Percentiles rank a stretch among this genome's conserved stretches.
Conservation (phyloP, 2,329 filamentous ascomycete species). For the Exophiala sp. region DNA sequence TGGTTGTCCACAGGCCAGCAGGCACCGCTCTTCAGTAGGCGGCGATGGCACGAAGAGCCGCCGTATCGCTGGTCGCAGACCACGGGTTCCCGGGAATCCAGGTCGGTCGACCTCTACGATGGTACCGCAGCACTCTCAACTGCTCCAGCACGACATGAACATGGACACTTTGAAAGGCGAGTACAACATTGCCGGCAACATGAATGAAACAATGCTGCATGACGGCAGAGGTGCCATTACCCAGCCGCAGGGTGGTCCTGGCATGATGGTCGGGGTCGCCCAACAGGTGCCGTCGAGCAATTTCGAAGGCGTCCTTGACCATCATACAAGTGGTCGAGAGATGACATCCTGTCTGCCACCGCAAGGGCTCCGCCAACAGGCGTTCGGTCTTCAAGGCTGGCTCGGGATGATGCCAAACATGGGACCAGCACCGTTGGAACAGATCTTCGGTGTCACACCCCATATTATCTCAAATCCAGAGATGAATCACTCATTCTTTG, state of each 20-base stretch:
- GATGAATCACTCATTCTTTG: slow-evolving; percentile 11
- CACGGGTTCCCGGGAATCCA: slow-evolving; percentile 1
- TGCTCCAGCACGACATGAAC: slow-evolving; percentile 3
- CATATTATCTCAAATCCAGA: slow-evolving; percentile 7
- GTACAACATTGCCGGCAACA: background rate
- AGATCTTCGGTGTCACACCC: slow-evolving; percentile 14
- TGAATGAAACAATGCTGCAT: slow-evolving; percentile 2
- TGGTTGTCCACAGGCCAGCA: background rate
- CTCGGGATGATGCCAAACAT: slow-evolving; percentile 13
- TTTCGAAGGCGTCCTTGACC: slow-evolving; percentile 6
- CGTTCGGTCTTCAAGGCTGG: slow-evolving; percentile 8
- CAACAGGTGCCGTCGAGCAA: slow-evolving; percentile 7
- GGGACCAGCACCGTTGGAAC: slow-evolving; percentile 12
- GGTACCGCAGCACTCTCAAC: slow-evolving; percentile 2
- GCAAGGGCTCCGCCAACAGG: background rate
- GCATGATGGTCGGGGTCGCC: slow-evolving; percentile 4
- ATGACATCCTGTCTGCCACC: slow-evolving; percentile 13
- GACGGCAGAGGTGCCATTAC: background rate
- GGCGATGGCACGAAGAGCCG: background rate
- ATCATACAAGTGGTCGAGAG: background rate
- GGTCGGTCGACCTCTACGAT: slow-evolving; percentile 1
- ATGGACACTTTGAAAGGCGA: slow-evolving; percentile 5
- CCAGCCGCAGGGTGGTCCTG: background rate
- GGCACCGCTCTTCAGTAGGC: slow-evolving; percentile 2
- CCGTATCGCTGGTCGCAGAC: background rate